Evolutionary conservation across 2,329 filamentous ascomycete genomes (phyloP), one percentile per base, ranked within the genome.

Genomic region (Plenodomus lindquistii): DNA sequence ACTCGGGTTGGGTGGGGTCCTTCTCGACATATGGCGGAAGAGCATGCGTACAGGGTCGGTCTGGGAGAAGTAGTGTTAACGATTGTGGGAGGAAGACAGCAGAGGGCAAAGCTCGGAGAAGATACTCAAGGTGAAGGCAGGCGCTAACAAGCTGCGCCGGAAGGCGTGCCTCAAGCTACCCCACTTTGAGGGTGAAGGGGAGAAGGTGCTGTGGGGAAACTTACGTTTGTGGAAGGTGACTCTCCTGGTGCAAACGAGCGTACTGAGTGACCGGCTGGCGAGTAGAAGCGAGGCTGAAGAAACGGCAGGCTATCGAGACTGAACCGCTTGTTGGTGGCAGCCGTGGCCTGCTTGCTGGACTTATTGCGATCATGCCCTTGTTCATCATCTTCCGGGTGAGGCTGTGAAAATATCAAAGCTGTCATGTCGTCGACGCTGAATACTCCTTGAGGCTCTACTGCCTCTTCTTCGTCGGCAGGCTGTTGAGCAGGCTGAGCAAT

Each of bases 211-310:
- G 6, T 31, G 27, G 27, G 29, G 18, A 18, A 27, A 67, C 69
- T 66, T 62, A 72, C 69, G 52, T 71, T 70, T 8, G 56, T 57
- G 3, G 65, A 69, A 6, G 65, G 64, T 4, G 59, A 60, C 21
- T 62, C 62, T 15, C 55, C 60, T 24, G 57, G 46, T 7, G 46
- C 51, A 46, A 60, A 60, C 13, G 54, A 44, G 6, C 35, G 43
- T 3, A 57, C 40, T 18, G 63, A 61, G 37, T 54, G 54, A 16
- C 59, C 42, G 1, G 63, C 61, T 2, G 67, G 67, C n/a, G 62
- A 64, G 43, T 71, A 72, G 41, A 70, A 68, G 2, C 57, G 56
- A 13, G 67, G 63, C 6, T 43, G 62, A n/a, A 66, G 44, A 31
- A 4, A 8, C 6, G 11, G 27, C 27, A 11, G 6, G 27, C 11